Conservation (phyloP, 495 filamentous ascomycete species). For the Xylaria grammica region DNA sequence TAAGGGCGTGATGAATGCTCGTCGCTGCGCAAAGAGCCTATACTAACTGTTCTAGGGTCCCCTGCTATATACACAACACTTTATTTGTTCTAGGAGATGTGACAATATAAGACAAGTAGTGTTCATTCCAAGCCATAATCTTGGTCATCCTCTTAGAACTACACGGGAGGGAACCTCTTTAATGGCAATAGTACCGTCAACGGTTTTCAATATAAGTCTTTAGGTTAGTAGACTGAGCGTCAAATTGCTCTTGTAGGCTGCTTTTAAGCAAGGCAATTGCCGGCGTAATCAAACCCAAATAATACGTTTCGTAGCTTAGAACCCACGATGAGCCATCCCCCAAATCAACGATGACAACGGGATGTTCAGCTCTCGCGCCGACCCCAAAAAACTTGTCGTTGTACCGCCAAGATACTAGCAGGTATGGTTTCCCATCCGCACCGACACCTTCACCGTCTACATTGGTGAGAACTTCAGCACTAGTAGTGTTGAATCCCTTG, state of each 20-base stretch:
- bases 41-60: no score
- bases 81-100: no score
- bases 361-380: constrained; percentile 29
- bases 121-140: neutral
- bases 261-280: constrained; percentile 24
- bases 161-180: neutral
- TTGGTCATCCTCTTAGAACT: neutral
- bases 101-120: no score
- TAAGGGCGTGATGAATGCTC: no score
- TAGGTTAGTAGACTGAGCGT: constrained; percentile 29
- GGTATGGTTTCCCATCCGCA: constrained; percentile 18
- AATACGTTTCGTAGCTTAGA: constrained; percentile 40
- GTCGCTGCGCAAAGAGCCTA: no score
- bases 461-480: constrained; percentile 32
- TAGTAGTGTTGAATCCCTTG: constrained; percentile 33
- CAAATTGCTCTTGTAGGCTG: constrained; percentile 27
- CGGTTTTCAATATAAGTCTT: constrained; percentile 31
- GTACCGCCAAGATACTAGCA: constrained; percentile 28
- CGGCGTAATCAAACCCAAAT: constrained; percentile 27
- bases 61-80: no score
- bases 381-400: constrained; percentile 26
- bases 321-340: constrained; percentile 29
- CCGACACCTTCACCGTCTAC: constrained; percentile 12
- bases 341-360: constrained; percentile 26
- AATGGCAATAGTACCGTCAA: neutral